Evolutionary conservation across 257 asterid species (phyloP).

Genomic region (Agastache rugosa): DNA sequence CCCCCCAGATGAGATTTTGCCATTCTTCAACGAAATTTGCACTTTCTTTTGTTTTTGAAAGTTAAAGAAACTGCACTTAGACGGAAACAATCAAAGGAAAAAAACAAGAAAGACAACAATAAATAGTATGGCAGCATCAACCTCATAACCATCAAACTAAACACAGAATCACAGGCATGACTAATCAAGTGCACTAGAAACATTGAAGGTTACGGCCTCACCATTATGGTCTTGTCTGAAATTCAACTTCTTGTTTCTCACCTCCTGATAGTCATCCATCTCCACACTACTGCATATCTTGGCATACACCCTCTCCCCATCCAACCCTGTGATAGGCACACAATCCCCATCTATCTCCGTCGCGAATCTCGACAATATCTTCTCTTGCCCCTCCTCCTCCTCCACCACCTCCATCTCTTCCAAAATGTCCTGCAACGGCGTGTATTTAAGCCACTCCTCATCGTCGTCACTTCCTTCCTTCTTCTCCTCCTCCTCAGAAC

Average conservation of each 20-base stretch:
- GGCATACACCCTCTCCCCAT: conserved; percentile 93
- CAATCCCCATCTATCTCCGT: conserved; percentile 87
- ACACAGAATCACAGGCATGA: neutral
- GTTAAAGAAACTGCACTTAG: neutral
- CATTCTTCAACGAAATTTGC: neutral
- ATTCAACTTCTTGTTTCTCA: conserved; percentile 51
- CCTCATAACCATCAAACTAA: neutral
- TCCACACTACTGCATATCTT: conserved; percentile 58
- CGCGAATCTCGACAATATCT: conserved; percentile 69
- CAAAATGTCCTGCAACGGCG: conserved; percentile 49
- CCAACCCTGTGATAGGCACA: conserved; percentile 88
- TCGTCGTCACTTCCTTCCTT: conserved; percentile 45
- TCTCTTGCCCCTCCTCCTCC: conserved; percentile 54
- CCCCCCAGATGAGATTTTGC: neutral
- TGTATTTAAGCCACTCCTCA: conserved; percentile 66
- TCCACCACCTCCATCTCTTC: conserved; percentile 59
- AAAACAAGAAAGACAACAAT: neutral
- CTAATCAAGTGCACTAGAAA: neutral
- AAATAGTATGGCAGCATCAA: neutral
- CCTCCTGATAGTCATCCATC: conserved; percentile 42
- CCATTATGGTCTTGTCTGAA: conserved; percentile 51
- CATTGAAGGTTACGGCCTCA: conserved; percentile 37
- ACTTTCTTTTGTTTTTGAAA: neutral
- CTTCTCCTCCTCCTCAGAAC: conserved; percentile 26
- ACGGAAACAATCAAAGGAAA: neutral